Conservation (phyloP, 2,329 filamentous ascomycete genomes). For the Cyphellophora europaea region DNA sequence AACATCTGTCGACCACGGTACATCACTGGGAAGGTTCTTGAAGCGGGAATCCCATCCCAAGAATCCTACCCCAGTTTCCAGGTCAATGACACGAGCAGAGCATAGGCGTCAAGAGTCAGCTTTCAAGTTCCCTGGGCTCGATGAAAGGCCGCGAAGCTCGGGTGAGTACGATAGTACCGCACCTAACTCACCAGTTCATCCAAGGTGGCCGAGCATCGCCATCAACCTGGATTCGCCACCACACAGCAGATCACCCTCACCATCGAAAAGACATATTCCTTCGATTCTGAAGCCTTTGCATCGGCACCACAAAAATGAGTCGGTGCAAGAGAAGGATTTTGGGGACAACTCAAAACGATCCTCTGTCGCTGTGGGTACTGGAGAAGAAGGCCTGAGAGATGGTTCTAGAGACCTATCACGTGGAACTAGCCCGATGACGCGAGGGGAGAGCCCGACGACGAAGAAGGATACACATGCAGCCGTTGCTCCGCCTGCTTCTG, state of each 20-base stretch:
- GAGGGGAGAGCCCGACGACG: slow-evolving; percentile 12
- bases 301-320: slow-evolving; percentile 13
- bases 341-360: slow-evolving; percentile 2
- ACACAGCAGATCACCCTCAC: slow-evolving; percentile 55
- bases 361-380: not conserved
- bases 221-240: slow-evolving; percentile 52
- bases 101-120: not conserved
- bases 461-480: slow-evolving; percentile 6
- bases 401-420: slow-evolving; percentile 5
- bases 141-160: slow-evolving; percentile 22
- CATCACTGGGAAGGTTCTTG: not conserved
- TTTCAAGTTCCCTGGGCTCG: not conserved
- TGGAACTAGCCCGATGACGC: slow-evolving; percentile 15
- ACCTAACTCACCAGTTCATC: slow-evolving; percentile 26
- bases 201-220: slow-evolving; percentile 46
- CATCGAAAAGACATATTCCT: slow-evolving; percentile 46
- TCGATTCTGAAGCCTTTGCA: slow-evolving; percentile 29
- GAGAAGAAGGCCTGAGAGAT: too few species aligned
- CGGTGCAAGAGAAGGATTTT: slow-evolving; percentile 14
- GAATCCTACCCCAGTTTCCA: not conserved
- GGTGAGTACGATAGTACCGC: slow-evolving; percentile 37
- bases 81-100: not conserved
- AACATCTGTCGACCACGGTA: slow-evolving; percentile 11
- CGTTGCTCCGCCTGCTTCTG: not conserved
- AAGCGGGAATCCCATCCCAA: not conserved